Base-by-base conservation (phyloP, 495 filamentous ascomycete genomes). In the Penicillium daleae region DNA sequence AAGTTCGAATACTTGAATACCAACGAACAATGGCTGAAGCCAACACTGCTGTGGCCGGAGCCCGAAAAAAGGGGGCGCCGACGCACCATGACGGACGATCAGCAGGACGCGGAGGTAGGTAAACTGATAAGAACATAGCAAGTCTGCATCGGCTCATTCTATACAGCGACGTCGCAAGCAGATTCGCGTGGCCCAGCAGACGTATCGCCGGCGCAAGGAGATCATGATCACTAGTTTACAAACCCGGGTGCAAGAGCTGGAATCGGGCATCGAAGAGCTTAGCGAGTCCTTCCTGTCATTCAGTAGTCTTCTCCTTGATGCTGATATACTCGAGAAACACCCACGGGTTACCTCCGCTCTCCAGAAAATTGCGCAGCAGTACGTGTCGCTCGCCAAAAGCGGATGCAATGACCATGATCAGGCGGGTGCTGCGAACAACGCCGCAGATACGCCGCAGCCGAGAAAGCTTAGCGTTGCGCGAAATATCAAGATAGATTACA, bases 191-290 rank as follows among this genome's bases (percentile, higher is more conserved):
- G 92, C 92, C 10, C 92, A 96, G 66, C 83, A 92, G 58, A 91
- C 92, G 4, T 96, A 96, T 72, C 87, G 92, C 21, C 83, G 89
- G 66, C 86, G 92, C 12, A 96, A 96, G 72, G 92, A 96, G 66
- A 90, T 82, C 40, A 92, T 91, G 0, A 94, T 96, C 58, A 82
- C 81, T 31, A 87, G 86, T 17, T 78, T 96, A 15, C 89, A 91
- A 66, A 81, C 81, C 37, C 82, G 86, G 52, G 90, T 93, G 19
- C 75, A 87, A 54, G 83, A 85, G 40, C 80, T 96, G 17, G 85
- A 89, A 63, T 76, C 78, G 10, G 83, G 85, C 17, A 89, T 93
- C 67, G 86, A 89, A 64, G 83, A 91, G 65, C 88, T 96, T 83
- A 90, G 87, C 75, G 84, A 85, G 61, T 84, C 86, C 1, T 96